phyloP scores from a whole-genome alignment of 768 basidiomycete species.

The Termitomyces bulborhizus region DNA sequence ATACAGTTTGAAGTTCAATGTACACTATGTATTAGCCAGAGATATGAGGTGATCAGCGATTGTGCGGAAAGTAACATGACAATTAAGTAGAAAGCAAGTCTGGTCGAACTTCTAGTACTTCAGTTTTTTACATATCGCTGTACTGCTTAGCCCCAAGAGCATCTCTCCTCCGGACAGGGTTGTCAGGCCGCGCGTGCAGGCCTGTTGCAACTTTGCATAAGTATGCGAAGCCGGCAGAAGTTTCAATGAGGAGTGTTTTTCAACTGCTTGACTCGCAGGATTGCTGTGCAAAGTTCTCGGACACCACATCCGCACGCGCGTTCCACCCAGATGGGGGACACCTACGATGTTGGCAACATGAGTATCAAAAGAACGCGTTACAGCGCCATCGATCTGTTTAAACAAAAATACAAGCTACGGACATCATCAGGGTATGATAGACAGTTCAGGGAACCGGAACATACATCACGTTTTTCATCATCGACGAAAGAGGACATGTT shows the following conservation, averaged over 20 bases:
- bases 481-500: constrained; percentile 93
- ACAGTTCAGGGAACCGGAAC: constrained; percentile 10
- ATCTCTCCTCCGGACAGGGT: constrained; percentile 50
- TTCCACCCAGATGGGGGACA: constrained; percentile 73
- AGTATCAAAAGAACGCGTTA: constrained; percentile 85
- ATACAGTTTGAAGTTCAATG: background rate
- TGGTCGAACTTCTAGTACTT: background rate
- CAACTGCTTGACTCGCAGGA: constrained; percentile 71
- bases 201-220: constrained; percentile 60
- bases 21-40: background rate
- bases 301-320: constrained; percentile 88
- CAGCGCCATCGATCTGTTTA: constrained; percentile 86
- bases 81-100: background rate
- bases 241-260: constrained; percentile 60
- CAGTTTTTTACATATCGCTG: constrained; percentile 16
- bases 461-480: constrained; percentile 83
- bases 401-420: constrained; percentile 86
- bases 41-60: background rate
- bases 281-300: constrained; percentile 78
- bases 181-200: constrained; percentile 42
- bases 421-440: background rate
- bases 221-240: constrained; percentile 89
- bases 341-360: constrained; percentile 96
- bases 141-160: constrained; percentile 44
- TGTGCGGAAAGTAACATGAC: constrained; percentile 2